phyloP scores from a whole-genome alignment of 257 asterid genomes.

The Fraxinus cuspidata region DNA sequence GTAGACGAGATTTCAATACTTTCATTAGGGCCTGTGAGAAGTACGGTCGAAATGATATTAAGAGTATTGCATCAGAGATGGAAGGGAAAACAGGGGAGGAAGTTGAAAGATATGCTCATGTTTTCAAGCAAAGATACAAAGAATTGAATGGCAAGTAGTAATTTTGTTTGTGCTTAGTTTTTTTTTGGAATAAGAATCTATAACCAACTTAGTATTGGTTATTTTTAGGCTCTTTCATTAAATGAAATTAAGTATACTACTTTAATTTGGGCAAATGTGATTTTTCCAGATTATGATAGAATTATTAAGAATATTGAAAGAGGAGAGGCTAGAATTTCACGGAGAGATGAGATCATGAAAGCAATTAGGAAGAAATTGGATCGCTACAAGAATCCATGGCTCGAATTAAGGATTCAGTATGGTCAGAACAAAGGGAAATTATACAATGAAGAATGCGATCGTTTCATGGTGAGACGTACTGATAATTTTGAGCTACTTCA shows the following conservation, averaged over 20 bases:
- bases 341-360: constrained; percentile 98
- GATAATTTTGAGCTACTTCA: background rate
- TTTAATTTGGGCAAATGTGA: constrained; percentile 17
- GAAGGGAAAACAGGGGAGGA: constrained; percentile 95
- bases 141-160: constrained; percentile 73
- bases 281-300: constrained; percentile 85
- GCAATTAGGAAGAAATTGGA: constrained; percentile 95
- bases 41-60: constrained; percentile 84
- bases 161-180: background rate
- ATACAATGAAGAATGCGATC: constrained; percentile 98
- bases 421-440: constrained; percentile 99
- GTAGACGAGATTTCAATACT: constrained; percentile 89
- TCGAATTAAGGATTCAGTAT: constrained; percentile 90
- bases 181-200: background rate
- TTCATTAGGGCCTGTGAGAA: constrained; percentile 98
- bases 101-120: constrained; percentile 89
- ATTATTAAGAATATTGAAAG: constrained; percentile 91
- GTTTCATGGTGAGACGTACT: constrained; percentile 77
- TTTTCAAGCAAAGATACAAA: constrained; percentile 89
- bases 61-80: constrained; percentile 88
- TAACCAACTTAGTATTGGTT: background rate
- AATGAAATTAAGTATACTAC: background rate
- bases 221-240: background rate
- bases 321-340: constrained; percentile 95
- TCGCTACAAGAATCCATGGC: constrained; percentile 97